phyloP scores from a whole-genome alignment of 129 eudicot species.

The Lonicera japonica region DNA sequence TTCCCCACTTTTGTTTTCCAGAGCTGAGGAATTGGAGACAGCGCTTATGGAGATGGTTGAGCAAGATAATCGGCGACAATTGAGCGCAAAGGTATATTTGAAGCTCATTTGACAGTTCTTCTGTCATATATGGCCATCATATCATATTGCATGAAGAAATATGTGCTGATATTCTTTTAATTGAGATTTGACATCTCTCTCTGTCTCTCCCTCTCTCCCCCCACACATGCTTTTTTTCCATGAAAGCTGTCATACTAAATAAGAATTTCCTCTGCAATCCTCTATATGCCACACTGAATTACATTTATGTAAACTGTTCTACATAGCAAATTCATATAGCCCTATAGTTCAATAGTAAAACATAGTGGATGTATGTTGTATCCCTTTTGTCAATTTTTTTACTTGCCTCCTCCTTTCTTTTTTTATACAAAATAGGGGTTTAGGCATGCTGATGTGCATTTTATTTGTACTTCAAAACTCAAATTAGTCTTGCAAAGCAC shows the following conservation, averaged over 20 bases:
- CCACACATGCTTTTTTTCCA: background rate
- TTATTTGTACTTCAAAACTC: background rate
- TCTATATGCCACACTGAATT: background rate
- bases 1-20: constrained; percentile 20
- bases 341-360: background rate
- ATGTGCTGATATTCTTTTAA: background rate
- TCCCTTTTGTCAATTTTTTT: background rate
- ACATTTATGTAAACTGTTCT: background rate
- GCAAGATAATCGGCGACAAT: constrained; percentile 76
- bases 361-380: background rate
- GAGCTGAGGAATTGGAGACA: constrained; percentile 93
- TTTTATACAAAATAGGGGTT: background rate
- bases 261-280: background rate
- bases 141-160: background rate
- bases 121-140: background rate
- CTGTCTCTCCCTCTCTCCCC: background rate
- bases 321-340: background rate
- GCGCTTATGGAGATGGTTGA: constrained; percentile 85
- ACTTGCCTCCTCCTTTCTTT: background rate
- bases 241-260: background rate
- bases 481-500: background rate
- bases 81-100: constrained; percentile 63
- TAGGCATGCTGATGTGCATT: background rate
- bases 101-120: background rate
- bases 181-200: constrained; percentile 2